These are phyloP conservation scores for Collybia sp. DNA, from an alignment of 768 basidiomycete species.

Conservation along the genomic window DNA sequence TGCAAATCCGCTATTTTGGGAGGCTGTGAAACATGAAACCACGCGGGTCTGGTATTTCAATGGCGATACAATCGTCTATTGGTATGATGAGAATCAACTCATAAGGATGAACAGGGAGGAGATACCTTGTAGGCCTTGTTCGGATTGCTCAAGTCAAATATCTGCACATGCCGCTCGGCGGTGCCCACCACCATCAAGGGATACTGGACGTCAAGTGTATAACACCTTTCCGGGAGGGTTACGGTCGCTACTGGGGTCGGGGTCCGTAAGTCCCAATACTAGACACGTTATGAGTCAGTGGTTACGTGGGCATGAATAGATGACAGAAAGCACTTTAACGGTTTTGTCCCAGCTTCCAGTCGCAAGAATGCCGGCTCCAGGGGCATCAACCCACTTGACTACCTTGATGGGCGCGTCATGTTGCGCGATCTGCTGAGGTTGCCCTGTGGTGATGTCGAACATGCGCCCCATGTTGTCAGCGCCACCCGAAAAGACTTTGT, in stretches of 20 bases:
- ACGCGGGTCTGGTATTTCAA: slow-evolving; percentile 93
- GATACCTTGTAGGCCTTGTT: slow-evolving; percentile 71
- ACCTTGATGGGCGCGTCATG: slow-evolving; percentile 88
- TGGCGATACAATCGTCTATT: slow-evolving; percentile 76
- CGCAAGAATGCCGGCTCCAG: slow-evolving; percentile 70
- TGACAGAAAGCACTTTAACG: slow-evolving; percentile 60
- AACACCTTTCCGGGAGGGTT: slow-evolving; percentile 85
- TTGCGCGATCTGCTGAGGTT: slow-evolving; percentile 77
- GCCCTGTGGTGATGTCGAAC: slow-evolving; percentile 86
- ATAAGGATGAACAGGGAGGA: slow-evolving; percentile 4
- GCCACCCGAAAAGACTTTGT: slow-evolving; percentile 87
- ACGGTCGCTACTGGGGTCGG: slow-evolving; percentile 75
- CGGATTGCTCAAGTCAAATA: slow-evolving; percentile 84
- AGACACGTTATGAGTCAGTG: not conserved
- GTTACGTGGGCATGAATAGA: not conserved
- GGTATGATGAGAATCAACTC: not conserved
- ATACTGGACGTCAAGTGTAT: slow-evolving; percentile 78
- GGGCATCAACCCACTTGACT: slow-evolving; percentile 77
- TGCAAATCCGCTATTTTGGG: slow-evolving; percentile 66
- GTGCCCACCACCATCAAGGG: slow-evolving; percentile 90
- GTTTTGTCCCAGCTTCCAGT: slow-evolving; percentile 99
- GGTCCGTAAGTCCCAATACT: slow-evolving; percentile 93
- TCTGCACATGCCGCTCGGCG: slow-evolving; percentile 88
- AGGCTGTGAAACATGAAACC: slow-evolving; percentile 75
- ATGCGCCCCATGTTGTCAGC: slow-evolving; percentile 94